A percentile compares a stretch with the other conserved stretches of the same genome.
phyloP scores from a whole-genome alignment of 2,329 filamentous ascomycete genomes.

The Fusarium palustre region DNA sequence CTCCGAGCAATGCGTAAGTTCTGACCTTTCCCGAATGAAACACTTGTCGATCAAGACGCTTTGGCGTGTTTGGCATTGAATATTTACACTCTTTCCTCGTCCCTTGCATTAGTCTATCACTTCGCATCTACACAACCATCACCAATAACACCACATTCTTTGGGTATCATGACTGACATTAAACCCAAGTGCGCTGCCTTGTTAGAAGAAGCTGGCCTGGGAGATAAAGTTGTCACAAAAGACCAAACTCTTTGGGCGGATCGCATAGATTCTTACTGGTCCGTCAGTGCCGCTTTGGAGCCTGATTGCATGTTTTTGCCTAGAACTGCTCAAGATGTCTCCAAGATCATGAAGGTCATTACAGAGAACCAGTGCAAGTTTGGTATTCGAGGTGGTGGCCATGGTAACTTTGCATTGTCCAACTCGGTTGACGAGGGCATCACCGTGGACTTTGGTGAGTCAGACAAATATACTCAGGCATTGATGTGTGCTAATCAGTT shows the following conservation, averaged over 20 bases:
- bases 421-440: constrained; percentile 54
- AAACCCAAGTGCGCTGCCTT: constrained; percentile 44
- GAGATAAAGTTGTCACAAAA: constrained; percentile 49
- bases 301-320: constrained; percentile 55
- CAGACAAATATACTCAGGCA: neutral
- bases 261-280: constrained; percentile 54
- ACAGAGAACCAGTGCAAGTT: constrained; percentile 50
- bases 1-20: constrained; percentile 33
- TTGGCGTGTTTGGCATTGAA: neutral
- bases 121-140: neutral
- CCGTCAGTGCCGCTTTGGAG: constrained; percentile 50
- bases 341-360: constrained; percentile 51
- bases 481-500: neutral
- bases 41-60: neutral
- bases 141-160: neutral
- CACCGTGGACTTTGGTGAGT: constrained; percentile 52
- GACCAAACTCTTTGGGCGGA: constrained; percentile 45
- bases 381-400: constrained; percentile 55
- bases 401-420: constrained; percentile 49
- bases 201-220: constrained; percentile 41
- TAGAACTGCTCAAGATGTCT: constrained; percentile 52
- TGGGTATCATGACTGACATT: constrained; percentile 19
- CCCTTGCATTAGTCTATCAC: neutral
- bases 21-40: neutral
- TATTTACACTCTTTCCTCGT: neutral